Conservation (phyloP, 164 flowering plant genomes). For the Magnolia officinalis region DNA sequence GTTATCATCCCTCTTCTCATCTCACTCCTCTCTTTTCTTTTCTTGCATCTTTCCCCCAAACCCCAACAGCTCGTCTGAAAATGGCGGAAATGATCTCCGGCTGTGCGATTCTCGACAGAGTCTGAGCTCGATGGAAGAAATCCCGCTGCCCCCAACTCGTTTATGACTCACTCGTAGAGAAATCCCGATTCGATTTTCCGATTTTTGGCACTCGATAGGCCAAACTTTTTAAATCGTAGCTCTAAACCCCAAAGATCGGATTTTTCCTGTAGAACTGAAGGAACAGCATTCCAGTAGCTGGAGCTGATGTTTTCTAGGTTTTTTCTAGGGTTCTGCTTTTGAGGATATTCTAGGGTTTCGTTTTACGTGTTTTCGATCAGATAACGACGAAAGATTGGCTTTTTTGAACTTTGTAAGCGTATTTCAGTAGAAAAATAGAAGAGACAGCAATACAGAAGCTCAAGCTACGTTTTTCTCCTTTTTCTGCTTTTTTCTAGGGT, state of each 20-base stretch:
- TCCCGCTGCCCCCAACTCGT: not conserved
- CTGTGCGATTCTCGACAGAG: conserved; percentile 2
- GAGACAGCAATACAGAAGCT: not conserved
- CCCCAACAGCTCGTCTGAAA: not conserved
- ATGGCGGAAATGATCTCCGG: not conserved
- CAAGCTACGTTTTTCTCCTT: not conserved
- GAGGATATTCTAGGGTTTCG: not conserved
- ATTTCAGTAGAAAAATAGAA: not conserved
- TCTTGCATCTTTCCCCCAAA: not conserved
- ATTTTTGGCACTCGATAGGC: not conserved
- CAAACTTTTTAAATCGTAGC: not conserved
- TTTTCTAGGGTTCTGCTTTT: not conserved
- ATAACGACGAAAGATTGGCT: not conserved
- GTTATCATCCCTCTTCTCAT: conserved; percentile 4
- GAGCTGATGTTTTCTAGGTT: not conserved
- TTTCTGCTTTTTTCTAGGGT: not conserved
- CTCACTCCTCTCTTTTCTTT: conserved; percentile 1
- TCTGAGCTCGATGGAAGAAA: not conserved
- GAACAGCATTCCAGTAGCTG: not conserved
- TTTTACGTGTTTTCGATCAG: not conserved
- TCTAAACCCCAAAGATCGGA: conserved; percentile 12
- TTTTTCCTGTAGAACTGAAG: not conserved
- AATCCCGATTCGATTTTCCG: not conserved
- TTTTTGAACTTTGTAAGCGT: not conserved
- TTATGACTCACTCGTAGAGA: conserved; percentile 7